phyloP scores from a whole-genome alignment of 192 early-diverging fungal species.

The Coemansia sp. region DNA sequence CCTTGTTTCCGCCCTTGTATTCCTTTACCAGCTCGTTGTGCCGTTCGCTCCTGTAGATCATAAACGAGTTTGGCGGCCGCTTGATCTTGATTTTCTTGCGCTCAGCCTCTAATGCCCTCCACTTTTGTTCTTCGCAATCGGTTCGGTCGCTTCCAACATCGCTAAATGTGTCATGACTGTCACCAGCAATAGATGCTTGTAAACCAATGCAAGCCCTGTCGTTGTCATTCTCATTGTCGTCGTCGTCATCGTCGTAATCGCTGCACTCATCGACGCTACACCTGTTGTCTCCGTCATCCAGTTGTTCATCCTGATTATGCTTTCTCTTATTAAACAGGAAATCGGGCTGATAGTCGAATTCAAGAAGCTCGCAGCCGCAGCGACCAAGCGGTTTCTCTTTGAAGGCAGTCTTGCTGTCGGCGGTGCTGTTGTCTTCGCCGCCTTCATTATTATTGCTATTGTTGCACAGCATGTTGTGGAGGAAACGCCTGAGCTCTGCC shows the following conservation, averaged over 20 bases:
- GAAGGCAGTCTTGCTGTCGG: neutral
- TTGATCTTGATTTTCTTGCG: constrained; percentile 49
- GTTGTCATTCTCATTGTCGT: constrained; percentile 1
- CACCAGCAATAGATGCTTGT: neutral
- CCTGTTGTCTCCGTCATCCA: constrained; percentile 13
- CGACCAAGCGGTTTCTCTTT: constrained; percentile 29
- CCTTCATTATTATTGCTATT: neutral
- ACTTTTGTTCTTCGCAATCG: constrained; percentile 1
- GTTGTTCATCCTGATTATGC: neutral
- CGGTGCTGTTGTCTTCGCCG: neutral
- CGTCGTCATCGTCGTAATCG: neutral
- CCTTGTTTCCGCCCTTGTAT: constrained; percentile 54
- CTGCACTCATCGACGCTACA: neutral
- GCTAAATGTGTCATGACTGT: neutral
- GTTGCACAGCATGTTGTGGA: constrained; percentile 48
- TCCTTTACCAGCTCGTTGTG: constrained; percentile 51
- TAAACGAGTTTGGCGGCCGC: constrained; percentile 55
- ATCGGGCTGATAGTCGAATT: constrained; percentile 55
- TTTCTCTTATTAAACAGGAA: constrained; percentile 48
- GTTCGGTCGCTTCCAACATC: constrained; percentile 8
- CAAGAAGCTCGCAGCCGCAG: constrained; percentile 47
- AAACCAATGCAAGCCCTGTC: neutral
- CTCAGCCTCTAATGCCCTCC: constrained; percentile 20
- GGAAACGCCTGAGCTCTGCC: constrained; percentile 32
- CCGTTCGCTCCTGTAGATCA: constrained; percentile 49